Base-by-base conservation (phyloP, 1,284 basidiomycete species). In the Exobasidium rhododendri region DNA sequence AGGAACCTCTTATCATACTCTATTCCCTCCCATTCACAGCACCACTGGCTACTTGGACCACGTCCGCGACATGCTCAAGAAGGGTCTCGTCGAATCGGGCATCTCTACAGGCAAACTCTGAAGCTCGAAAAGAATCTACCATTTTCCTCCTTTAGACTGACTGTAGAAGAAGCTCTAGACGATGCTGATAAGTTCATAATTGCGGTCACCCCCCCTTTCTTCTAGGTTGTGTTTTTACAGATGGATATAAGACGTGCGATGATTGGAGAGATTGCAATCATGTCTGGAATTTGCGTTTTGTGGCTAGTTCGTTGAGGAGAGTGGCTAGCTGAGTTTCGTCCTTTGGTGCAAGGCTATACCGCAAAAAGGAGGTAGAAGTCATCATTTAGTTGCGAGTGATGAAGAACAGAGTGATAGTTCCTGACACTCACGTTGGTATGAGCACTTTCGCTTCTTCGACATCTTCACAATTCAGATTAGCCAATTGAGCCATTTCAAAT, bases 401-500 rank as follows among this genome's bases (percentile, higher is more conserved):
- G n/a, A n/a, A n/a, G n/a, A 44, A 6, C 17, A 26, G 14, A 30
- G 14, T 31, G 30, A 6, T 20, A 22, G n/a, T 44, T 40, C 3
- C 11, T n/a, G 2, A 4, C 22, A 55, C 52, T 35, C 52, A 71
- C 46, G 91, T 94, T 3, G 92, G 92, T 56, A 96, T 84, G 58
- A 93, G 85, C 71, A 90, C 92, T 82, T 92, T 94, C 17, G 92
- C 89, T 80, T 94, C 92, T 68, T 94, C 92, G 2, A 90, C 86
- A 66, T 88, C 87, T 45, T 87, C 89, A 14, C 92, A 91, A 74
- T 90, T 91, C 59, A 96, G 80, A 74, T 94, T 94, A 24, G 91
- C 91, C 50, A 96, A 88, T 75, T 94, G 92, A 1, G 91, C 92
- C 22, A 90, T 90, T 82, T 96, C 92, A 73, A 94, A 94, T 70